Evolutionary conservation across 345 rosid species (phyloP), one percentile per base, ranked within the genome.

Genomic region (Combretum micranthum): DNA sequence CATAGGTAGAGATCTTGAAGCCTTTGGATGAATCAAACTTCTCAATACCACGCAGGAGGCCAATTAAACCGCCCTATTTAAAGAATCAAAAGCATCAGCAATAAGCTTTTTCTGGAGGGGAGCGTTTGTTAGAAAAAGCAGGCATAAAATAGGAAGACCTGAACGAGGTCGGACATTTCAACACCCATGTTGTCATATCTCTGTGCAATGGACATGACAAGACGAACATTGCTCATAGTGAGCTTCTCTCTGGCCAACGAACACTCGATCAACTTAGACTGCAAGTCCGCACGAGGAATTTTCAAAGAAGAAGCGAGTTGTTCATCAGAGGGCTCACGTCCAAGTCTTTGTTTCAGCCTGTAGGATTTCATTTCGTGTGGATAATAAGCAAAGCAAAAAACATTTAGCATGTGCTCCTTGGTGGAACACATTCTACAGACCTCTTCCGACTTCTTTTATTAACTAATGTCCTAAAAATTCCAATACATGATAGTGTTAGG

Each of bases 121-220:
- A 15, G 43, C 62, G 9, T 43, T 9, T 50, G 13, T 17, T 25
- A 50, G 39, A 37, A 18, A 17, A 51, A 20, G 21, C 52, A 60
- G 42, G 21, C 3, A 42, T 22, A 37, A 15, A 42, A 48, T 13
- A 19, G 4, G 23, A 14, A 42, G 21, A 93, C 97, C 94, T 93
- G 99, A 72, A 93, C 87, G 67, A 93, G 99, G 73, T 93, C 99
- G 68, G 91, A 75, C 97, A 93, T 83, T 75, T 93, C 89, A 54
- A 80, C 86, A 62, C 91, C 99, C 96, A 84, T 76, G 77, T 82
- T 83, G 63, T 86, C 85, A 42, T 88, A 86, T 70, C 83, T 77
- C 69, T 93, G 91, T 72, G 99, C 99, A 39, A 93, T 89, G 19
- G 96, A 86, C 91, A 93, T 73, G 65, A 93, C 99, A 49, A 93